Percentiles rank a stretch among this genome's conserved stretches.
Evolutionary conservation across 345 rosid genomes (phyloP).

Genomic region (Conringia planisiliqua): DNA sequence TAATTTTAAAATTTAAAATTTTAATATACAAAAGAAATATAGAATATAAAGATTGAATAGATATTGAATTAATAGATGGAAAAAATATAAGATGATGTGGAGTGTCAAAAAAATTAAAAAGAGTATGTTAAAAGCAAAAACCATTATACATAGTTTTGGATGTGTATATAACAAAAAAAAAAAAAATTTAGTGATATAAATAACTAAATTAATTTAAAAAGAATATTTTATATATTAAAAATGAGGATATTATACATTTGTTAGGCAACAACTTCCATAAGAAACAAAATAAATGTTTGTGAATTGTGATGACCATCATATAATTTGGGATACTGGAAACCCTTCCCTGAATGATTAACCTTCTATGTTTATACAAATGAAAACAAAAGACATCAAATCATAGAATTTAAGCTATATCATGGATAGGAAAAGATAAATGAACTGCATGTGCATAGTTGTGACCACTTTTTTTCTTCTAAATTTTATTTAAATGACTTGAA

Average conservation of each 20-base stretch:
- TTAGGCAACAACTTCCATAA: not conserved
- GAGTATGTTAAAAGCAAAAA: too few species aligned
- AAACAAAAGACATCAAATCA: slow-evolving; percentile 25
- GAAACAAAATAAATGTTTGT: slow-evolving; percentile 14
- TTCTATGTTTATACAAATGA: slow-evolving; percentile 2
- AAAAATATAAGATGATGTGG: too few species aligned
- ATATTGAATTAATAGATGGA: too few species aligned
- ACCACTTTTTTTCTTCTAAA: not conserved
- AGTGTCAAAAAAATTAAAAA: too few species aligned
- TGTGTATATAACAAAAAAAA: too few species aligned
- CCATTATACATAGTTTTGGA: too few species aligned
- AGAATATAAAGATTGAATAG: too few species aligned
- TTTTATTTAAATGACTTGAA: not conserved
- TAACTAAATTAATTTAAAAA: too few species aligned
- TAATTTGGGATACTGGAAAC: not conserved
- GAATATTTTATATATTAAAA: too few species aligned
- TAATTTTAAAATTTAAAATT: too few species aligned
- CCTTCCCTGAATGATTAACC: not conserved
- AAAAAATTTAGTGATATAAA: too few species aligned
- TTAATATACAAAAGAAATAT: too few species aligned
- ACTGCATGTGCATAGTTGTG: slow-evolving; percentile 2
- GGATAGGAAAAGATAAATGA: not conserved
- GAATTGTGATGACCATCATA: not conserved
- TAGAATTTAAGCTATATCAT: not conserved
- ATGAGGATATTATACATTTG: not conserved